Conservation (phyloP, 228 moss, liverwort and hornwort species). For the Sphagnum magellanicum region DNA sequence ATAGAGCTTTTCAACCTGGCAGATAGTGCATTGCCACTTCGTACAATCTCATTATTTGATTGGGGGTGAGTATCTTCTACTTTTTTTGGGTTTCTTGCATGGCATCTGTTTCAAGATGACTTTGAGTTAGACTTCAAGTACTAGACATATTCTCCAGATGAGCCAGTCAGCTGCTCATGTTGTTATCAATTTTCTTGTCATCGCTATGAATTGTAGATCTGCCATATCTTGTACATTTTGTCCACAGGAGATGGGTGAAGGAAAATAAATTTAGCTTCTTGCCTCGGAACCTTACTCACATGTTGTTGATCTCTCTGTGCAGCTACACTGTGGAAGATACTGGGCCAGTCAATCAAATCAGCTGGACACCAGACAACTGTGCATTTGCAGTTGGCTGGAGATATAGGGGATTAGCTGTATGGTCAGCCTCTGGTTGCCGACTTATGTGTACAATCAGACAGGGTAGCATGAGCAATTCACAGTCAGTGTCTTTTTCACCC, state of each 20-base stretch:
- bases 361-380: slow-evolving; percentile 85
- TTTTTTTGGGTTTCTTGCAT: not conserved
- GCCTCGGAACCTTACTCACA: not conserved
- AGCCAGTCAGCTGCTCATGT: not conserved
- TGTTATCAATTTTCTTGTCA: not conserved
- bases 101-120: not conserved
- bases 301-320: slow-evolving; percentile 6
- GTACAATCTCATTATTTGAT: slow-evolving; percentile 82
- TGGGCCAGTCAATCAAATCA: slow-evolving; percentile 76
- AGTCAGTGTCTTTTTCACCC: slow-evolving; percentile 59
- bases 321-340: slow-evolving; percentile 93
- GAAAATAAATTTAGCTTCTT: not conserved
- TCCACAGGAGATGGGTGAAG: not conserved
- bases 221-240: too few relatives aligned
- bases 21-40: slow-evolving; percentile 72
- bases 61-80: slow-evolving; percentile 57
- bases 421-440: slow-evolving; percentile 91
- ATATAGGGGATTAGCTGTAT: slow-evolving; percentile 83
- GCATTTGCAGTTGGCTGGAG: slow-evolving; percentile 89
- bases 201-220: not conserved
- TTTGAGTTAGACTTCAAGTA: not conserved
- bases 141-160: not conserved
- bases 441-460: slow-evolving; percentile 96
- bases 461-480: slow-evolving; percentile 90
- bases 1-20: slow-evolving; percentile 88